These are phyloP conservation scores for Sclerotinia trifoliorum DNA, from an alignment of 2,329 filamentous ascomycete genomes.

Conservation along the genomic window DNA sequence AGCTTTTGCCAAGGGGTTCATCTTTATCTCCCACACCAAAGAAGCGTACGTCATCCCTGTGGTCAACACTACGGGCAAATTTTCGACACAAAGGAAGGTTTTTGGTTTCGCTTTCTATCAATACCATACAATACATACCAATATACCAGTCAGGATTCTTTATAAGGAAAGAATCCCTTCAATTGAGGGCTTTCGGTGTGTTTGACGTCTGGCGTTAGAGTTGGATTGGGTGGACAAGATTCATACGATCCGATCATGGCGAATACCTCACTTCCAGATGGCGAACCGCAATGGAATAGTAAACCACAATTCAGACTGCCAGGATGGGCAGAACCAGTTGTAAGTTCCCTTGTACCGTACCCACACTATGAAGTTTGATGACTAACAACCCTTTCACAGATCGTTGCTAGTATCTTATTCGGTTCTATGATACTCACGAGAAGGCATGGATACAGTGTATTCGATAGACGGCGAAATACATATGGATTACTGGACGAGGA, in stretches of 20 bases:
- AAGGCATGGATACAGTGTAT: slow-evolving; percentile 34
- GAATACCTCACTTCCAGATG: slow-evolving; percentile 5
- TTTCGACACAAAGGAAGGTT: slow-evolving; percentile 6
- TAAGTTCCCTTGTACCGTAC: slow-evolving; percentile 23
- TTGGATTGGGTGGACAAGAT: slow-evolving; percentile 2
- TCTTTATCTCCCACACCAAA: neutral
- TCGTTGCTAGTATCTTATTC: slow-evolving; percentile 40
- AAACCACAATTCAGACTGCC: slow-evolving; percentile 39
- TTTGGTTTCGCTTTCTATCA: neutral
- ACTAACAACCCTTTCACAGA: slow-evolving; percentile 27
- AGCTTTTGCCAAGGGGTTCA: neutral
- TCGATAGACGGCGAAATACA: slow-evolving; percentile 26
- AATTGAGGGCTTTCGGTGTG: neutral
- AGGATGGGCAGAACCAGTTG: slow-evolving; percentile 40
- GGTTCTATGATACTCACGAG: slow-evolving; percentile 39
- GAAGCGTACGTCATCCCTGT: slow-evolving; percentile 19
- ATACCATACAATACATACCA: neutral
- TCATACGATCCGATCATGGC: slow-evolving; percentile 3
- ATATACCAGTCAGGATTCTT: neutral
- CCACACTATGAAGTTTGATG: neutral
- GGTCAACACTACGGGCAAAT: neutral
- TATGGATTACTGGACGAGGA: slow-evolving; percentile 35
- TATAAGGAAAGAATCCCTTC: neutral
- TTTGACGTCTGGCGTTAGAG: neutral
- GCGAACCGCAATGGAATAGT: slow-evolving; percentile 39